phyloP scores from a whole-genome alignment of 768 basidiomycete genomes.

The Hirschioporus abietinus region DNA sequence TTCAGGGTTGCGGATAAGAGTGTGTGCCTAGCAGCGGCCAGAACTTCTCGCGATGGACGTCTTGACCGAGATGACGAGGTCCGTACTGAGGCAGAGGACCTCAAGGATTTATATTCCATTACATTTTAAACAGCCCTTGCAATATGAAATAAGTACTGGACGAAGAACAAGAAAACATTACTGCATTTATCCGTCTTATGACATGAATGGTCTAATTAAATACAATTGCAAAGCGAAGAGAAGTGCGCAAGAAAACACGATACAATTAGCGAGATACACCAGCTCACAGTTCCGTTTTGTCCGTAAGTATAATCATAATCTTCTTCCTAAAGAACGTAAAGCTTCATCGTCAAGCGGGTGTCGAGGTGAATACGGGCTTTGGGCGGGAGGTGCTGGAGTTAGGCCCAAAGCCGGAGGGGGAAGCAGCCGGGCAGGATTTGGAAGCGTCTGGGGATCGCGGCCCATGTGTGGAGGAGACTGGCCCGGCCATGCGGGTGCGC shows the following conservation, averaged over 20 bases:
- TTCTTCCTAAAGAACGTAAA: constrained; percentile 45
- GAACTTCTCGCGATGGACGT: neutral
- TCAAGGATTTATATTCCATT: too few relatives aligned
- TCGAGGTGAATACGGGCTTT: constrained; percentile 32
- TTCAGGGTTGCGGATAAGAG: neutral
- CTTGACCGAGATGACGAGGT: neutral
- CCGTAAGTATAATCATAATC: neutral
- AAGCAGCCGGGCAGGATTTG: neutral
- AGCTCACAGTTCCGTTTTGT: neutral
- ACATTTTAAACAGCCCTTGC: too few relatives aligned
- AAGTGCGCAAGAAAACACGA: neutral
- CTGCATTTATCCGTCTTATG: neutral
- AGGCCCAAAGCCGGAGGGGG: neutral
- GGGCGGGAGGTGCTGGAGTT: neutral
- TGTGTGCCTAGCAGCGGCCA: neutral
- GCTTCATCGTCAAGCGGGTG: constrained; percentile 70
- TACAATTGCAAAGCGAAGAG: neutral
- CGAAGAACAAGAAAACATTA: neutral
- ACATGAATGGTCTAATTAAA: neutral
- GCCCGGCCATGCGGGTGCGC: neutral
- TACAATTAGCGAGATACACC: neutral
- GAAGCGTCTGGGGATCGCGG: neutral
- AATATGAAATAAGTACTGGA: too few relatives aligned
- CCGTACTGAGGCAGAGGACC: neutral
- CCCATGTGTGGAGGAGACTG: neutral